phyloP scores from a whole-genome alignment of 768 basidiomycete species.

The Cubamyces lactineus region DNA sequence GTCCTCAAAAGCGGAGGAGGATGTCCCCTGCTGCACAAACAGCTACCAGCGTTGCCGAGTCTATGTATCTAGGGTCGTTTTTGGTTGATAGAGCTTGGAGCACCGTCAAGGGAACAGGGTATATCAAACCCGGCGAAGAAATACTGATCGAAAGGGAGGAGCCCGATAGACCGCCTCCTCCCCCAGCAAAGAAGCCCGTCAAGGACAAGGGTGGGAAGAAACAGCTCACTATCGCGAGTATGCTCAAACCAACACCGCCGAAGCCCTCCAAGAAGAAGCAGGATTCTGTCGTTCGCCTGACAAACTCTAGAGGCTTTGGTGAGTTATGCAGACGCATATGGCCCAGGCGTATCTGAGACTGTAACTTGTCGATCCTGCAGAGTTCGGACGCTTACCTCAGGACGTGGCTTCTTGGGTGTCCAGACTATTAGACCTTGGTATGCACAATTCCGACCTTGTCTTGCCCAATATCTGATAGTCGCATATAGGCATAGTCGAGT shows the following conservation, averaged over 20 bases:
- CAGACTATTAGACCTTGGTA: constrained; percentile 72
- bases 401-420: constrained; percentile 75
- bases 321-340: constrained; percentile 12
- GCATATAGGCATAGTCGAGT: constrained; percentile 60
- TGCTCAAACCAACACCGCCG: constrained; percentile 61
- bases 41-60: constrained; percentile 30
- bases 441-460: constrained; percentile 18
- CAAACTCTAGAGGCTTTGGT: constrained; percentile 71
- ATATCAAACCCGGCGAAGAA: constrained; percentile 65
- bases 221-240: constrained; percentile 65
- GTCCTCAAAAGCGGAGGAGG: constrained; percentile 57
- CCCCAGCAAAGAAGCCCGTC: constrained; percentile 22
- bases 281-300: constrained; percentile 68
- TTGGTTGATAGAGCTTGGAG: constrained; percentile 79
- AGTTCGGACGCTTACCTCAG: constrained; percentile 77
- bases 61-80: constrained; percentile 65
- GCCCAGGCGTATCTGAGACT: not conserved
- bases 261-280: constrained; percentile 58
- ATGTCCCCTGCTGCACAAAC: constrained; percentile 21
- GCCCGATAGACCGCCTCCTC: constrained; percentile 36
- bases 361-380: constrained; percentile 41
- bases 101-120: constrained; percentile 72
- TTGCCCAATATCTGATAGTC: not conserved
- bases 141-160: constrained; percentile 61
- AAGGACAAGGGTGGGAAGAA: constrained; percentile 52